These are phyloP conservation scores for Ephemerocybe angulata DNA, from an alignment of 768 basidiomycete genomes.

Conservation along the genomic window DNA sequence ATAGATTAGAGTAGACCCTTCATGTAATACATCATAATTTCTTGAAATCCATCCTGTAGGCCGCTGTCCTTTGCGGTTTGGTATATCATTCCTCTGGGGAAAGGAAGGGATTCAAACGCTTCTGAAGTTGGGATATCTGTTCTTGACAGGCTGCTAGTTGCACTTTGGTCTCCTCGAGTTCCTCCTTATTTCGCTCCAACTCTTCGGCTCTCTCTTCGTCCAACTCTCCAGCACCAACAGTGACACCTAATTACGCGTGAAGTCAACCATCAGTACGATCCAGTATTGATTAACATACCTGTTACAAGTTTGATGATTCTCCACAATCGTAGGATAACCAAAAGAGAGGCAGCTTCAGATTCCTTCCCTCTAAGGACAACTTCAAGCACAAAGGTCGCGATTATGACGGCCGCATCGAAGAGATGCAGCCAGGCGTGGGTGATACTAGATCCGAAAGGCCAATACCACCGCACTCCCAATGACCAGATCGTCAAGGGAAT, in stretches of 20 bases:
- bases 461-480: conserved; percentile 57
- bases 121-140: conserved; percentile 5
- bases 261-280: neutral
- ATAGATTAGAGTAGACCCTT: too few relatives aligned
- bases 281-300: conserved; percentile 23
- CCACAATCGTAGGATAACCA: conserved; percentile 77
- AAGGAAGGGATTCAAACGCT: neutral
- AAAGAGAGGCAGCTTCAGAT: conserved; percentile 64
- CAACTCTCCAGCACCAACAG: conserved; percentile 71
- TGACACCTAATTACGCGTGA: conserved; percentile 48
- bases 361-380: conserved; percentile 63
- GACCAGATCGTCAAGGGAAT: conserved; percentile 69
- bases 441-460: conserved; percentile 54
- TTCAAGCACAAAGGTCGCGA: conserved; percentile 74
- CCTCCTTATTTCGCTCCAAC: conserved; percentile 44
- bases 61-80: too few relatives aligned
- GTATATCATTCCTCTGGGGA: too few relatives aligned
- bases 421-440: conserved; percentile 63
- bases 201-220: conserved; percentile 51
- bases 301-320: conserved; percentile 71
- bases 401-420: conserved; percentile 68
- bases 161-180: conserved; percentile 38
- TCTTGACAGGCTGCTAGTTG: conserved; percentile 28
- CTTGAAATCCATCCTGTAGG: too few relatives aligned
- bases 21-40: too few relatives aligned